phyloP scores from a whole-genome alignment of 1,139 yeast species.

The Chernovozyma aurita region DNA sequence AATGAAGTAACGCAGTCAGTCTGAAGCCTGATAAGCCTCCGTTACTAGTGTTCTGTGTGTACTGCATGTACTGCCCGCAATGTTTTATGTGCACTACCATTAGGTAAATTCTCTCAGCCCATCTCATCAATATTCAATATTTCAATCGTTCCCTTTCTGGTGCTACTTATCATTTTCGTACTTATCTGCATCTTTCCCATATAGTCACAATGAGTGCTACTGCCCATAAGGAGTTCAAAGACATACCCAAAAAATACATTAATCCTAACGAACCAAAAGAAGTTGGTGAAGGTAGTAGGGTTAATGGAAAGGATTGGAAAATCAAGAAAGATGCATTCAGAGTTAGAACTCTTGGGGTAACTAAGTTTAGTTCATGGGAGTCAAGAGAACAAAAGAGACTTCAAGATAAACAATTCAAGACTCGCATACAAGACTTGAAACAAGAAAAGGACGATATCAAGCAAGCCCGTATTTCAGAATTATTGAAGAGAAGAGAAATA shows the following conservation, averaged over 20 bases:
- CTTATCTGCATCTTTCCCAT: background rate
- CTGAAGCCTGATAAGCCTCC: too few relatives aligned
- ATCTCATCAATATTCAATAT: too few relatives aligned
- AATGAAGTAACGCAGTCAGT: too few relatives aligned
- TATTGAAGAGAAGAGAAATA: constrained; percentile 62
- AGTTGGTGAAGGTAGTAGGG: constrained; percentile 40
- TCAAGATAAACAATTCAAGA: constrained; percentile 43
- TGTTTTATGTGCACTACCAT: background rate
- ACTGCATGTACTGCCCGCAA: too few relatives aligned
- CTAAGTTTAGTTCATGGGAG: constrained; percentile 17
- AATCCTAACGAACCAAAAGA: constrained; percentile 24
- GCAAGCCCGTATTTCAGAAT: constrained; percentile 44
- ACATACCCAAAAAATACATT: constrained; percentile 26
- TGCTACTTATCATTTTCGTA: background rate
- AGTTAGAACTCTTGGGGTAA: constrained; percentile 30
- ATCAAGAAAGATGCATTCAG: constrained; percentile 49
- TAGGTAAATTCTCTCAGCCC: too few relatives aligned
- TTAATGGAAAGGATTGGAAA: constrained; percentile 57
- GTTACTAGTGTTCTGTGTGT: too few relatives aligned
- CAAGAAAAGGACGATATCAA: constrained; percentile 58
- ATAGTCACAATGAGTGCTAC: constrained; percentile 27
- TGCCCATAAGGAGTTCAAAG: constrained; percentile 19
- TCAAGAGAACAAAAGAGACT: constrained; percentile 33
- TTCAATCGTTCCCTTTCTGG: too few relatives aligned
- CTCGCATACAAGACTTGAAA: constrained; percentile 52